phyloP scores from a whole-genome alignment of 75 land plant genomes.

The Chamaecyparis obtusa region DNA sequence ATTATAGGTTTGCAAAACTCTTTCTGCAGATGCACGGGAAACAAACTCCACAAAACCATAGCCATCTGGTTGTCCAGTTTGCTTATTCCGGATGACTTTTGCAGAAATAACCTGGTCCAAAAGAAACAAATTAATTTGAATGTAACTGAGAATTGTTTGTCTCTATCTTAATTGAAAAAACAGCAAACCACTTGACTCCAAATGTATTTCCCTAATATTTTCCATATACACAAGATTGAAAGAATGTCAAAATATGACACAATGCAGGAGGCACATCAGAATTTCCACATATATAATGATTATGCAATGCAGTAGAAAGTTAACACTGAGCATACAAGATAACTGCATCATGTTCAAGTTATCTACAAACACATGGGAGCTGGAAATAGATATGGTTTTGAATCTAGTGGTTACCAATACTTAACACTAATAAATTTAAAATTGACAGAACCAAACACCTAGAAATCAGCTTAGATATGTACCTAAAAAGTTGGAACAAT shows the following conservation, averaged over 20 bases:
- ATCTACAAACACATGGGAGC: background rate
- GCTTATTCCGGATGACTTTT: slow-evolving; percentile 89
- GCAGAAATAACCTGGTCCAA: slow-evolving; percentile 59
- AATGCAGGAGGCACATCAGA: background rate
- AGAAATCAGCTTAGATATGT: background rate
- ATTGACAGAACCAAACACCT: background rate
- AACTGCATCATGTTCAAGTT: background rate
- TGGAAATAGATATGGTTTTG: background rate
- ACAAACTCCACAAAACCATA: slow-evolving; percentile 93
- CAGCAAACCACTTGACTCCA: background rate
- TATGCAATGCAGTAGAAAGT: background rate
- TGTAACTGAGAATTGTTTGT: background rate
- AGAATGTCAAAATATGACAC: background rate
- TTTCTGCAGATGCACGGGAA: slow-evolving; percentile 78
- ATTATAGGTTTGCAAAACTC: slow-evolving; percentile 71
- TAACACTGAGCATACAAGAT: background rate
- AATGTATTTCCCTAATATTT: background rate
- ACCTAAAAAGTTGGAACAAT: background rate
- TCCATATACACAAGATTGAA: background rate
- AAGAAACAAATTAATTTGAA: background rate
- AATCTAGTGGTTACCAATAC: background rate
- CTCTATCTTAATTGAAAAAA: background rate
- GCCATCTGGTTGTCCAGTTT: slow-evolving; percentile 77
- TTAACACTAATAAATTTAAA: background rate
- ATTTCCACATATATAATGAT: background rate